Evolutionary conservation across 73 alveolate species (phyloP), one percentile per base, ranked within the genome.

Genomic region (Loxodes magnus): DNA sequence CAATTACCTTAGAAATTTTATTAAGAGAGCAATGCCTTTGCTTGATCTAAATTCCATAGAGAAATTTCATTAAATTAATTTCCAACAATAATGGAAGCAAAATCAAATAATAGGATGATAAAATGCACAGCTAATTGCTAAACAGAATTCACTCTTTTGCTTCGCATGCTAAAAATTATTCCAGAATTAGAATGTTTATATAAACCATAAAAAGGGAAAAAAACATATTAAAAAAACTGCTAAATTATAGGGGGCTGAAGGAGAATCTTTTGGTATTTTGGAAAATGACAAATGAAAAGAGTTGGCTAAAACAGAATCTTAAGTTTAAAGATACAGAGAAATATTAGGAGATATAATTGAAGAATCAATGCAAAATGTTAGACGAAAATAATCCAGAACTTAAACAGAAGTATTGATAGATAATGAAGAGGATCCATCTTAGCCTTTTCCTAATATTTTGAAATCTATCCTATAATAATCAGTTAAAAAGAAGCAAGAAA

Each of bases 131-230:
- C 70, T 64, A 9, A 70, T 46, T 37, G 35, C 41, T 4, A 24
- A 39, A 27, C 35, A 24, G 4, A 59, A 71, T 44, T 75, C 79
- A 2, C 57, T 79, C 26, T 54, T 20, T 37, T 79, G 93, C 25
- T 59, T 29, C n/a, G 83, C 93, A 2, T 79, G 93, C 71, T 67
- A 74, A 23, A 85, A 85, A 73, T 74, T 82, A 4, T 90, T 81
- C 76, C 71, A 92, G 0, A 90, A 82, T 63, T 73, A 83, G 36
- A 87, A 85, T 29, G 88, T 87, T 26, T 81, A 68, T 65, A 73
- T 59, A 42, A 84, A 79, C 22, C 98, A 90, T 63, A 79, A 81
- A 70, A 64, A 71, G 61, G 94, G 98, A 26, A 82, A 77, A 72
- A 71, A 72, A 30, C 98, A 90, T 69, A 60, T 82, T 35, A 83